phyloP scores from a whole-genome alignment of 2,329 filamentous ascomycete species.

The Cryphonectria japonica region DNA sequence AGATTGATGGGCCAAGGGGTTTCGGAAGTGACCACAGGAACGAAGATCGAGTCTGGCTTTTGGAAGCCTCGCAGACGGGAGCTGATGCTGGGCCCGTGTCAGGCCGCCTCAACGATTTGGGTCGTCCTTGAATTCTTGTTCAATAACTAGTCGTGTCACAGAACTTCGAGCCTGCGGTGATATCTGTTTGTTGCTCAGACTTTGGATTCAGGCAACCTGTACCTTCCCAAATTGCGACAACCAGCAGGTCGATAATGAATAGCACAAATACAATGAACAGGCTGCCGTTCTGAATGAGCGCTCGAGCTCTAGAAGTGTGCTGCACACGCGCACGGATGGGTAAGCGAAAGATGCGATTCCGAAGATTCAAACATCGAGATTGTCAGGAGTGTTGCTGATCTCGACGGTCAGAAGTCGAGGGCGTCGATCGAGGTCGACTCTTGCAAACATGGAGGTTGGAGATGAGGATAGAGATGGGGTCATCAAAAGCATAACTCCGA shows the following conservation, averaged over 20 bases:
- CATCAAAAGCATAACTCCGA: constrained; percentile 4
- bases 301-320: neutral
- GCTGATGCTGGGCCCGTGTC: neutral
- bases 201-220: neutral
- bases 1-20: neutral
- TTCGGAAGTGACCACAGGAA: neutral
- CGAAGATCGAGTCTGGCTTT: neutral
- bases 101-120: neutral
- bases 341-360: neutral
- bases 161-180: neutral
- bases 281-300: neutral
- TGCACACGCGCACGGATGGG: neutral
- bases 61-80: neutral
- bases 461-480: constrained; percentile 2
- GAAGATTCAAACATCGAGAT: neutral
- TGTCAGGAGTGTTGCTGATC: neutral
- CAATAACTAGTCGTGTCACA: neutral
- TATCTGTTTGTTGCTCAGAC: neutral
- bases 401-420: neutral
- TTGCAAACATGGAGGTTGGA: constrained; percentile 1
- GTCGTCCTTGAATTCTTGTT: neutral
- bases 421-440: neutral
- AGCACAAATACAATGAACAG: neutral
- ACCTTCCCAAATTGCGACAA: neutral
- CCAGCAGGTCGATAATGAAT: neutral